Evolutionary conservation across 2,329 filamentous ascomycete species (phyloP), one percentile per base, ranked within the genome.

Genomic region (Nothophoma quercina): DNA sequence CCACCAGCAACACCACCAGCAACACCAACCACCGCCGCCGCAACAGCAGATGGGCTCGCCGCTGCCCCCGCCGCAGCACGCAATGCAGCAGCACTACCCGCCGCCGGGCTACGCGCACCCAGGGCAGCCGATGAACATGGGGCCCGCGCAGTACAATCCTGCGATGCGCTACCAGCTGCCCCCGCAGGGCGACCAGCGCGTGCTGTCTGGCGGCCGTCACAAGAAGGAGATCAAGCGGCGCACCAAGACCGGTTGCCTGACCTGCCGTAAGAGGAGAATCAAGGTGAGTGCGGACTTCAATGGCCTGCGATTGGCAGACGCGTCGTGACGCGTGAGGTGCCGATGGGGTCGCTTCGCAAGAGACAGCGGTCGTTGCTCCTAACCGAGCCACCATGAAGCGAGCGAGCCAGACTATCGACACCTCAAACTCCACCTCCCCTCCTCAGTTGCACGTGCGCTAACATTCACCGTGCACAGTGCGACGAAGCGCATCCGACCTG

Each of bases 401-500:
- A 71, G 59, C 63, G 66, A 70, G 59, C 63, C 67, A 65, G 64
- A 70, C 67, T 56, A 65, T 65, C 63, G 54, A 55, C 52, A 53
- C 51, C 60, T 62, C 63, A 65, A 70, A 65, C 65, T 57, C 64
- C 58, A 72, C 69, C 62, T 69, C 68, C 62, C 54, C 47, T 12
- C 46, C 25, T 30, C 47, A 48, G 41, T 19, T 61, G 51, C 50
- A 51, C 53, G 47, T 54, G 35, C 53, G 56, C 69, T 73, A 55
- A 73, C 64, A 10, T 56, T 57, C 32, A 58, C 40, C 35, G 34
- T 36, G 64, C 56, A 63, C 74, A 97, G 95, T 99, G 95, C 79
- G 95, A 98, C 84, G 95, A 99, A 81, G 87, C 86, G 56, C 92
- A 96, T 75, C 95, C 95, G 18, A 87, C 88, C 55, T 99, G 95